Evolutionary conservation across 1,284 basidiomycete genomes (phyloP), one percentile per base, ranked within the genome.

Genomic region (Irpex lacteus): DNA sequence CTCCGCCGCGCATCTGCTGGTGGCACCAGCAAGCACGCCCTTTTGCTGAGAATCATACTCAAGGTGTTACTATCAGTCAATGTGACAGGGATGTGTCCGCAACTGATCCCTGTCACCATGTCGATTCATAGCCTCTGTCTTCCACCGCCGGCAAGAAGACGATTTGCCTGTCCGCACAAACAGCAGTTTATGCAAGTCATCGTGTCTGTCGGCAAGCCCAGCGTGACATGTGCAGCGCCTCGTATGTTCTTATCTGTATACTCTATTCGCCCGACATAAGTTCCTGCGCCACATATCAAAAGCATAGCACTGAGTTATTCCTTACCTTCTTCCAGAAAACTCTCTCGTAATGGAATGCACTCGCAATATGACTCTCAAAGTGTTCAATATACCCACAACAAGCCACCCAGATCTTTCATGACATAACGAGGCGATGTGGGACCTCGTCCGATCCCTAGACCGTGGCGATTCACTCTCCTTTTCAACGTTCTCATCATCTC

Each of bases 61-160:
- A 53, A 53, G 50, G 9, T 26, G 54, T 36, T 56, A 56, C 54
- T 18, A 56, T 56, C 54, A 56, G 26, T 56, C 54, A 56, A 36
- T 26, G 34, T 34, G 54, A 32, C 54, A 36, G 34, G 9, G 54
- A 3, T 56, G 26, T 36, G 7, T 56, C 19, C 54, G 26, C 19
- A 15, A 21, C 32, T 56, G 54, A 56, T 56, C 34, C 21, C 34
- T 26, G 54, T 56, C 34, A 36, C 32, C 26, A 56, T 36, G 54
- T 56, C 54, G 19, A 36, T 6, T 56, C 54, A 56, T 18, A 56
- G 32, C 54, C 54, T 56, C 34, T 26, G 50, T 52, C 50, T 52
- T 52, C 13, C 54, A 36, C 34, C 54, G 54, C 21, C 54, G 54
- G 54, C 21, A 36, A 36, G 21, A 56, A 36, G 50, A 53, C 9